These are phyloP conservation scores for Piper longum DNA, from an alignment of 164 flowering plant species.

Conservation along the genomic window DNA sequence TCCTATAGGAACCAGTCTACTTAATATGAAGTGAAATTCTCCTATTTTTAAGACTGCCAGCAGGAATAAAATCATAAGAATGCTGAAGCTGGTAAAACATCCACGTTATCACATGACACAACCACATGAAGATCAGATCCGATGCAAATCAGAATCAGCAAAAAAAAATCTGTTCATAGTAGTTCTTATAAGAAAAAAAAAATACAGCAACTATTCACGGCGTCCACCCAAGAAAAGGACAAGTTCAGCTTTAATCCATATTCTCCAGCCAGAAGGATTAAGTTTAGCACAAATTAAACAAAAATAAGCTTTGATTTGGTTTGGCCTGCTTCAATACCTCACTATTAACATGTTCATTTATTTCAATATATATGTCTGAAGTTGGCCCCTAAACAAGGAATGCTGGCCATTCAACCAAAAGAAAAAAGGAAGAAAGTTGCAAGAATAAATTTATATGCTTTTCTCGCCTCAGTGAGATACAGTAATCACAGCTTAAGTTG, in stretches of 20 bases:
- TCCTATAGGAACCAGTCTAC: not conserved
- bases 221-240: not conserved
- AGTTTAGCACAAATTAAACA: no score
- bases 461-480: no score
- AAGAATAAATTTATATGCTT: no score
- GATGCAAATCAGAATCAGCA: not conserved
- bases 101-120: not conserved
- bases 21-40: not conserved
- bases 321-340: not conserved
- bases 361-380: no score
- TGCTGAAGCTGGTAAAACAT: not conserved
- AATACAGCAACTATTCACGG: no score
- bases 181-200: no score
- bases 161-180: not conserved
- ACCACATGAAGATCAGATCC: not conserved
- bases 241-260: not conserved
- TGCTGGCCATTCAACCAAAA: not conserved
- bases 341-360: no score
- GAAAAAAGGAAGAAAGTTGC: no score
- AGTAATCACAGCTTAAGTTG: not conserved
- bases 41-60: conserved; percentile 9
- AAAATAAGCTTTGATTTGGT: not conserved
- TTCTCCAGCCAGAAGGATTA: no score
- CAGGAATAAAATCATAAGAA: not conserved
- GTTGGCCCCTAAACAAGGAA: no score